Evolutionary conservation across 495 filamentous ascomycete species (phyloP), one percentile per base, ranked within the genome.

Genomic region (Rostrohypoxylon terebratum): DNA sequence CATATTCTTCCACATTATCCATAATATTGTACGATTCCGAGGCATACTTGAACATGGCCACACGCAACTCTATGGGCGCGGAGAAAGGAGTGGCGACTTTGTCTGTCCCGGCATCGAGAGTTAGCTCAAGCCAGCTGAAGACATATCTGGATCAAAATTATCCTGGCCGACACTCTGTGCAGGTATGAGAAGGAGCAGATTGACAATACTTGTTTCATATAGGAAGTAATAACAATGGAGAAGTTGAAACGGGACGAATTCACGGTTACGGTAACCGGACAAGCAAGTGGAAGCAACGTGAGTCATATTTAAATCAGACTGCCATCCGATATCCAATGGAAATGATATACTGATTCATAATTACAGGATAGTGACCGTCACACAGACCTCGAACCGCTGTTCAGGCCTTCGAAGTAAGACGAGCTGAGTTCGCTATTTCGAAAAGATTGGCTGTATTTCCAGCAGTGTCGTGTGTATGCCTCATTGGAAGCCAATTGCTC

Each of bases 201-300:
- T 20, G 9, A 54, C 10, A 33, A 21, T 18, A n/a, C 11, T 53
- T 13, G 11, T 53, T 21, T 57, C 13, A 38, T 7, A 50, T 50
- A 16, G 14, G 59, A 21, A 21, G 25, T 50, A 38, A 13, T 62
- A 25, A 62, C 59, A 62, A 13, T 38, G 16, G 31, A 25, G n/a
- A 63, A 63, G 48, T 54, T 63, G 10, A 53, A 63, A 44, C 45
- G 48, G 61, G 59, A 62, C 48, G 48, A 53, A 21, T 53, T 53
- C 23, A 53, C 48, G 9, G 20, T 53, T 53, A 53, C 48, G 1
- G 20, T 53, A 14, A 38, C 34, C 7, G 34, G 20, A 11, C 3
- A 21, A 31, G 8, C 48, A 28, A 25, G 34, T 13, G 34, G 34
- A 38, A 13, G 34, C 7, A 5, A 38, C 7, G 34, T 38, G 7